Evolutionary conservation across 2,329 filamentous ascomycete genomes (phyloP), one percentile per base, ranked within the genome.

Genomic region (Bertia moriformis): DNA sequence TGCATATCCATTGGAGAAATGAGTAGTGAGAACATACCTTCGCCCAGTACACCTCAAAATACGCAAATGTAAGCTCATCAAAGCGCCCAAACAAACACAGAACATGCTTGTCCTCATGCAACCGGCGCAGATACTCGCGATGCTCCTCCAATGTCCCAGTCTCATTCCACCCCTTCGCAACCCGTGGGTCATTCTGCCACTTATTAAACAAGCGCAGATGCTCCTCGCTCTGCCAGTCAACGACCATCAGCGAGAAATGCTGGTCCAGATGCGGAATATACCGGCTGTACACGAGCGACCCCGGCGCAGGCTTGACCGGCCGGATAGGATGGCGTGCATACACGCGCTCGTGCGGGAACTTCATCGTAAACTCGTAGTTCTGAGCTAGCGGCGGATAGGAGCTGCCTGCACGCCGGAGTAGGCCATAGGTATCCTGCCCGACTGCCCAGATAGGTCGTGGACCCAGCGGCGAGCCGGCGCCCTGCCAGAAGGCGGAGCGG

Each of bases 111-210:
- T 88, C 83, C 35, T 73, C 68, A 49, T 85, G 74, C 40, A 81
- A 66, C 45, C 71, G 70, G 19, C 70, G 66, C 39, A 87, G 66
- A 55, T 89, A 88, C 49, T 76, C 69, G 43, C 73, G 69, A 56
- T 88, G 83, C 54, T 87, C 69, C 19, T 84, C 81, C 37, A 84
- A 58, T 1, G 80, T 82, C 20, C 83, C 83, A 1, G 78, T 83
- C 60, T 84, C 76, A 51, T 85, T 83, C 83, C 83, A 88, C 3
- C 82, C 82, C 50, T 79, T 72, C 3, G 80, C 80, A 20, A 89
- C 83, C 38, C 83, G 78, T 39, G 83, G 83, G 51, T 88, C 83
- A 51, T 89, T 89, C 58, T 87, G 83, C 83, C 83, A 89, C 41
- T 66, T 67, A 57, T 87, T 77, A 63, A 89, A 88, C 4, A 85